These are phyloP conservation scores for Moniliella sp. DNA, from an alignment of 1,284 basidiomycete genomes.

Conservation along the genomic window DNA sequence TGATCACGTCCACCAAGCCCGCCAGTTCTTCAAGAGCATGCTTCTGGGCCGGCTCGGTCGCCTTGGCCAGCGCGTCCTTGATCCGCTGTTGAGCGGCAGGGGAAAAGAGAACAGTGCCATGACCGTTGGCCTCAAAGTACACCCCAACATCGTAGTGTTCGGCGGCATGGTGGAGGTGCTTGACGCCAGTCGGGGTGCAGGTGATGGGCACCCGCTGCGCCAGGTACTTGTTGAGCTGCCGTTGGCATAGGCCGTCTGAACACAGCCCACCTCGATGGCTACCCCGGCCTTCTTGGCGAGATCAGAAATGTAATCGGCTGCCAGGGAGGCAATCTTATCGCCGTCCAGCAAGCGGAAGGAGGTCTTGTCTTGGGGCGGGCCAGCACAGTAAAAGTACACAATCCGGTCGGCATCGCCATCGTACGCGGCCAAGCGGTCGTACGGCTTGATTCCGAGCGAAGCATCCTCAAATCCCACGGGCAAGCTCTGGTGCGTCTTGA, in stretches of 20 bases:
- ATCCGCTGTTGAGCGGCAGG: conserved; percentile 29
- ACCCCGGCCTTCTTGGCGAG: conserved; percentile 44
- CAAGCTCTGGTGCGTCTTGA: conserved; percentile 50
- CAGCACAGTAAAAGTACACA: conserved; percentile 60
- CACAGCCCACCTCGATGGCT: conserved; percentile 40
- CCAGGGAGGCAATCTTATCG: conserved; percentile 88
- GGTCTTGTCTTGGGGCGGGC: conserved; percentile 42
- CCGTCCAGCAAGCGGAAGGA: conserved; percentile 84
- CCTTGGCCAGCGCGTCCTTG: conserved; percentile 50
- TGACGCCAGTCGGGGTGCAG: conserved; percentile 90
- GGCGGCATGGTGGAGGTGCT: conserved; percentile 91
- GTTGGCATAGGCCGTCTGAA: conserved; percentile 97
- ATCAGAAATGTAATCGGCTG: conserved; percentile 76
- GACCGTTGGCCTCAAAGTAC: conserved; percentile 98
- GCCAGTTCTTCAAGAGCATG: conserved; percentile 37
- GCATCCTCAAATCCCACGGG: conserved; percentile 24
- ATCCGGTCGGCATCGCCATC: conserved; percentile 95
- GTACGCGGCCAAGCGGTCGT: conserved; percentile 67
- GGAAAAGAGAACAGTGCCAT: conserved; percentile 91
- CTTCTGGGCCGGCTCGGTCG: conserved; percentile 57
- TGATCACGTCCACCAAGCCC: conserved; percentile 62
- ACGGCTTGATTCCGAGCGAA: conserved; percentile 27
- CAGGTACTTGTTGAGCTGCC: conserved; percentile 67
- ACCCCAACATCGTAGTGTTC: conserved; percentile 77
- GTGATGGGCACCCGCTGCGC: conserved; percentile 65